phyloP scores from a whole-genome alignment of 345 rosid genomes.

The Mercurialis annua region DNA sequence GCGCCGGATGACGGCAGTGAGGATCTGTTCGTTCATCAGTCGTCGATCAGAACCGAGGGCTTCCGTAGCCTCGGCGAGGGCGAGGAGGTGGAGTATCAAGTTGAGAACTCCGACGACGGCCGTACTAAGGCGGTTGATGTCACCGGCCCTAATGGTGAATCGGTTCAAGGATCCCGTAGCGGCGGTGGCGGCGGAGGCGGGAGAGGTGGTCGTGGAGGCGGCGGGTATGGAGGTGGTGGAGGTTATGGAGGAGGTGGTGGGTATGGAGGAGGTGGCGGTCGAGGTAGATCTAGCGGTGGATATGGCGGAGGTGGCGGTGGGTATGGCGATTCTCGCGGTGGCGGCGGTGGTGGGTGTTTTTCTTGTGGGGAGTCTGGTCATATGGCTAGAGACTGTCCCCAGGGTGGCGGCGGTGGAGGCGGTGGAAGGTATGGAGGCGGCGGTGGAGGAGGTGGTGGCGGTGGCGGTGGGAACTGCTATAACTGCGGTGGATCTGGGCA shows the following conservation, averaged over 20 bases:
- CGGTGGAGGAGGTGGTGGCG: slow-evolving; percentile 37
- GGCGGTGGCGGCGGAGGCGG: slow-evolving; percentile 42
- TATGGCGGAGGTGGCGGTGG: slow-evolving; percentile 30
- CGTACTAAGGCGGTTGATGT: slow-evolving; percentile 83
- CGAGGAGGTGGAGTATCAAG: slow-evolving; percentile 32
- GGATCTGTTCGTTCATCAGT: slow-evolving; percentile 35
- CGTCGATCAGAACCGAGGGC: slow-evolving; percentile 31
- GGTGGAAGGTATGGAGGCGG: slow-evolving; percentile 29
- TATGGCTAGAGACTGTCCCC: slow-evolving; percentile 50
- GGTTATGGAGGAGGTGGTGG: slow-evolving; percentile 10
- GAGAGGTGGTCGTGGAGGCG: slow-evolving; percentile 15
- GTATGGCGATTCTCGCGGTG: slow-evolving; percentile 27
- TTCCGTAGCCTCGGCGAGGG: slow-evolving; percentile 27
- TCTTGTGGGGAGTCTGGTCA: slow-evolving; percentile 45
- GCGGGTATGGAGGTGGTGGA: slow-evolving; percentile 24
- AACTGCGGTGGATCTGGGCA: slow-evolving; percentile 84
- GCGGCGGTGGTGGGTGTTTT: slow-evolving; percentile 37
- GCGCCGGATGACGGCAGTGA: slow-evolving; percentile 32
- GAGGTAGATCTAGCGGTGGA: slow-evolving; percentile 27
- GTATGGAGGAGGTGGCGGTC: slow-evolving; percentile 10
- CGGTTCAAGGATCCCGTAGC: slow-evolving; percentile 48
- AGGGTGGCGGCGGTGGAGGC: slow-evolving; percentile 42
- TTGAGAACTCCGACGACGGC: slow-evolving; percentile 24
- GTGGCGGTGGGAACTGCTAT: slow-evolving; percentile 54
- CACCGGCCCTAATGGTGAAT: slow-evolving; percentile 57